Evolutionary conservation across 1,139 yeast genomes (phyloP).

Genomic region (Nematodospora anomalae): DNA sequence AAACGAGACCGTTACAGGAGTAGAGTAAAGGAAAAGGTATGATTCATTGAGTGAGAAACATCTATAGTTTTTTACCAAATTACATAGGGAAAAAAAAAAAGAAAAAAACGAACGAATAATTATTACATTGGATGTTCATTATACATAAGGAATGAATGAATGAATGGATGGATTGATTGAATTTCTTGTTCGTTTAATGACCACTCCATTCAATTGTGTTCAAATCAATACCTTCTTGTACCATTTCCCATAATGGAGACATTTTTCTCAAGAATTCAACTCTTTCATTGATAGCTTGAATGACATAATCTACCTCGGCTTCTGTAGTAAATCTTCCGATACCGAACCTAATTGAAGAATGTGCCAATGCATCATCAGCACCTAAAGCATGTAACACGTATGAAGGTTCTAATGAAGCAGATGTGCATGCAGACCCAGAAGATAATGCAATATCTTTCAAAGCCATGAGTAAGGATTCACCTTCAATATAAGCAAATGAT

Average conservation of each 20-base stretch:
- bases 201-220: conserved; percentile 97
- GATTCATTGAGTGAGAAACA: too few species aligned
- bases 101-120: too few species aligned
- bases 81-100: too few species aligned
- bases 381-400: conserved; percentile 96
- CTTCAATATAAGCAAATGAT: conserved; percentile 96
- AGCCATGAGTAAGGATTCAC: conserved; percentile 97
- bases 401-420: conserved; percentile 96
- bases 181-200: too few species aligned
- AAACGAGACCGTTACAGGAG: not conserved
- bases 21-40: too few species aligned
- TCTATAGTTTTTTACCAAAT: too few species aligned
- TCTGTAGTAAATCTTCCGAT: conserved; percentile 97
- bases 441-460: conserved; percentile 93
- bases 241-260: conserved; percentile 99
- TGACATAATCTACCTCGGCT: conserved; percentile 90
- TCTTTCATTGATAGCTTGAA: conserved; percentile 82
- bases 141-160: too few species aligned
- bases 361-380: conserved; percentile 97
- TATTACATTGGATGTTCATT: too few species aligned
- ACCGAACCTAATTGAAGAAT: conserved; percentile 94
- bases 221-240: conserved; percentile 95
- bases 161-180: too few species aligned
- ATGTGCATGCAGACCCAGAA: conserved; percentile 98
- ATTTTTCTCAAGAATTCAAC: conserved; percentile 89